Conservation (phyloP, 257 asterid species). For the Solanum medicagineum region DNA sequence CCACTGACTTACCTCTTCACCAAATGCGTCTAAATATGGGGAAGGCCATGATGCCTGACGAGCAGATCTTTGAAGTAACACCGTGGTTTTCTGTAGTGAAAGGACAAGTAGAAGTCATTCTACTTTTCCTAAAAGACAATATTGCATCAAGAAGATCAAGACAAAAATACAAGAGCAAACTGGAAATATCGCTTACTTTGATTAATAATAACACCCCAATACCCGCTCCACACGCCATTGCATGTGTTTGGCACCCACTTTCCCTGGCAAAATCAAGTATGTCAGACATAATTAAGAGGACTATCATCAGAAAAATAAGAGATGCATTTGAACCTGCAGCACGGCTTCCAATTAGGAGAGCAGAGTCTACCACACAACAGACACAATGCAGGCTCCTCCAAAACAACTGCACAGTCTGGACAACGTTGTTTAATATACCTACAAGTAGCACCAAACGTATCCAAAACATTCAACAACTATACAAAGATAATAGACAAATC, state of each 20-base stretch:
- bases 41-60: conserved; percentile 99
- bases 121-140: background rate
- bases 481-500: background rate
- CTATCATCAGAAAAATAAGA: background rate
- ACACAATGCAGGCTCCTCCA: conserved; percentile 86
- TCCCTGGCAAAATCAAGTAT: conserved; percentile 27
- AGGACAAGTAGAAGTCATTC: background rate
- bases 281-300: background rate
- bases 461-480: background rate
- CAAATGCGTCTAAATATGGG: conserved; percentile 89
- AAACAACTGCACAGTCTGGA: conserved; percentile 58
- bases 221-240: conserved; percentile 83
- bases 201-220: conserved; percentile 84
- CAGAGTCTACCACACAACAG: conserved; percentile 87
- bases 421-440: conserved; percentile 77
- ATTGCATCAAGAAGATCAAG: background rate
- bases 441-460: background rate
- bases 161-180: background rate
- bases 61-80: conserved; percentile 86
- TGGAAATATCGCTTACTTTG: conserved; percentile 38
- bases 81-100: conserved; percentile 61
- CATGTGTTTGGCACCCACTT: conserved; percentile 79
- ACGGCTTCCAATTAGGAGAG: conserved; percentile 75
- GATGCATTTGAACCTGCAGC: conserved; percentile 67
- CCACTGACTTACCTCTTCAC: conserved; percentile 75